phyloP scores from a whole-genome alignment of 768 basidiomycete species.

The Leccinum aurantiacum region DNA sequence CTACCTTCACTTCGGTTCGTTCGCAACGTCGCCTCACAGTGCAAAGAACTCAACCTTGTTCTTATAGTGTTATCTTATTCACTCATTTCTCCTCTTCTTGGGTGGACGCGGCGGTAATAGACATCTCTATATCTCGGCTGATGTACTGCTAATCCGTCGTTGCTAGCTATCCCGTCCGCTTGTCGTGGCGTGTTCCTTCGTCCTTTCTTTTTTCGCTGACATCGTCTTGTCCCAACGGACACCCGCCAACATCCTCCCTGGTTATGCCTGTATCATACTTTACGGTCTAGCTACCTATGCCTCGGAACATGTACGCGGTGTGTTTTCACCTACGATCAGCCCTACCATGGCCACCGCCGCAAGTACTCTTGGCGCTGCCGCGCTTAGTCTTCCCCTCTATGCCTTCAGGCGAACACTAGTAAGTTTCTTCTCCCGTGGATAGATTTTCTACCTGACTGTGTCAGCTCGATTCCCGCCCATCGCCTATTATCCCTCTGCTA shows the following conservation, averaged over 20 bases:
- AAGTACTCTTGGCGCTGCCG: slow-evolving; percentile 59
- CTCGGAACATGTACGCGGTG: slow-evolving; percentile 59
- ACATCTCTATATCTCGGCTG: slow-evolving; percentile 47
- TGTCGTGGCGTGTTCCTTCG: slow-evolving; percentile 47
- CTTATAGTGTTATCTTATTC: slow-evolving; percentile 64
- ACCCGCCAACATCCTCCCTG: slow-evolving; percentile 48
- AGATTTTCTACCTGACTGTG: slow-evolving; percentile 11
- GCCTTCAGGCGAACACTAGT: slow-evolving; percentile 59
- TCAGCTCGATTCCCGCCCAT: slow-evolving; percentile 51
- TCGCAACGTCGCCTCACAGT: neutral
- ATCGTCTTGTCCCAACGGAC: slow-evolving; percentile 40
- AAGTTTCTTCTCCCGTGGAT: slow-evolving; percentile 23
- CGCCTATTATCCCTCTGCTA: slow-evolving; percentile 54
- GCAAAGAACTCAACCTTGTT: neutral
- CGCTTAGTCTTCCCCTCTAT: slow-evolving; percentile 66
- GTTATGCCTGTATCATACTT: slow-evolving; percentile 63
- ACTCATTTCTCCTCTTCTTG: slow-evolving; percentile 69
- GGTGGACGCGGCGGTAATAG: slow-evolving; percentile 49
- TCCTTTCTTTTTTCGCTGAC: slow-evolving; percentile 60
- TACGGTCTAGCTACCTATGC: slow-evolving; percentile 61
- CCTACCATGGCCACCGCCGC: slow-evolving; percentile 55
- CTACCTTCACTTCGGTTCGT: slow-evolving; percentile 66
- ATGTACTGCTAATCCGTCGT: neutral
- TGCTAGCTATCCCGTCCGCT: slow-evolving; percentile 51
- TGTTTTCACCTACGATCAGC: slow-evolving; percentile 58